These are phyloP conservation scores for Graphilbum sp. DNA, from an alignment of 2,329 filamentous ascomycete genomes.

Conservation along the genomic window DNA sequence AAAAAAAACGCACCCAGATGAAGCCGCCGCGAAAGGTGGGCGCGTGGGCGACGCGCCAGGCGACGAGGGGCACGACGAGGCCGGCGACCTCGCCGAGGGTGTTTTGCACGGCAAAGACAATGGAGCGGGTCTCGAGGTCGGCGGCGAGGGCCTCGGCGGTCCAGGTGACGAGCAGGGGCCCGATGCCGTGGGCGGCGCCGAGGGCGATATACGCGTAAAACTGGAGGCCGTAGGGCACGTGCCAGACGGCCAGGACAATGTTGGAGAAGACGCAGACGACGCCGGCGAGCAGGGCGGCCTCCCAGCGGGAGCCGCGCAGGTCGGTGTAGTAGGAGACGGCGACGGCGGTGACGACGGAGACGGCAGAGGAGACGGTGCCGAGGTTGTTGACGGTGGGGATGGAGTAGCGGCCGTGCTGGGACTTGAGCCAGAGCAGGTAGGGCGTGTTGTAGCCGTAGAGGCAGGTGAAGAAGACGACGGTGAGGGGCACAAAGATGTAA, in stretches of 20 bases:
- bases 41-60: slow-evolving; percentile 5
- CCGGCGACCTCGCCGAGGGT: slow-evolving; percentile 9
- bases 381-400: slow-evolving; percentile 23
- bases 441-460: slow-evolving; percentile 2
- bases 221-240: slow-evolving; percentile 29
- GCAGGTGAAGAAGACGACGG: slow-evolving; percentile 2
- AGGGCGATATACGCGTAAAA: slow-evolving; percentile 8
- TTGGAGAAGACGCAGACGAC: slow-evolving; percentile 17
- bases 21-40: slow-evolving; percentile 1
- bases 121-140: slow-evolving; percentile 11
- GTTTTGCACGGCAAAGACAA: slow-evolving; percentile 10
- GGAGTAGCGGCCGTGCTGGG: slow-evolving; percentile 16
- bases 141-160: slow-evolving; percentile 9
- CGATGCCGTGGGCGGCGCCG: not conserved
- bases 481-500: not conserved
- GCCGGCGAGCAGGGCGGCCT: not conserved
- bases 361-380: slow-evolving; percentile 22
- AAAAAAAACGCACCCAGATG: slow-evolving; percentile 2
- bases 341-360: slow-evolving; percentile 19
- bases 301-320: slow-evolving; percentile 9
- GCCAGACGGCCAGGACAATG: slow-evolving; percentile 29
- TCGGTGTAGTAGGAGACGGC: slow-evolving; percentile 19
- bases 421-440: slow-evolving; percentile 3
- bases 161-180: slow-evolving; percentile 6
- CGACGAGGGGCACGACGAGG: slow-evolving; percentile 11